A percentile compares a stretch with the other conserved stretches of the same genome.
These are phyloP conservation scores for Naegleria lovaniensis DNA, from an alignment of 208 protist species.

Conservation along the genomic window DNA sequence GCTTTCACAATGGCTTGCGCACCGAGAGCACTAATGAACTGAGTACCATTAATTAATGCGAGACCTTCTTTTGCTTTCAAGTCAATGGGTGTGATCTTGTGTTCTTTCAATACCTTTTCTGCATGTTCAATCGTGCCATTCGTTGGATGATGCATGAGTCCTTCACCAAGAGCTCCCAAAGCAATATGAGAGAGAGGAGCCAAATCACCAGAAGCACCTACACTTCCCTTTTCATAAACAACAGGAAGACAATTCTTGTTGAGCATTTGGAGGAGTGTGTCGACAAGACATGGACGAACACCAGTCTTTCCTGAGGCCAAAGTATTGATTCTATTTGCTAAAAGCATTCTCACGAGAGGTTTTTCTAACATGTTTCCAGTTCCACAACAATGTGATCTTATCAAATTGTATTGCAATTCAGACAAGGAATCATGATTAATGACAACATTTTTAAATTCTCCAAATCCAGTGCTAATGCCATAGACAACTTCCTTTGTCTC, in stretches of 20 bases:
- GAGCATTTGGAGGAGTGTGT: conserved; percentile 48
- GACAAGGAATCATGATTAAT: no score
- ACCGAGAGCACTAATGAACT: conserved; percentile 66
- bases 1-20: conserved; percentile 55
- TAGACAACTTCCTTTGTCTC: no score
- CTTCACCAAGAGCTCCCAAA: conserved; percentile 54
- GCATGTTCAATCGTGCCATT: conserved; percentile 36
- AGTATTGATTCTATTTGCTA: conserved; percentile 60
- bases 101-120: conserved; percentile 42
- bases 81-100: conserved; percentile 54
- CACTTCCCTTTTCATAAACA: conserved; percentile 55
- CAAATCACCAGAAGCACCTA: conserved; percentile 75
- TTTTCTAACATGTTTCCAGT: no score
- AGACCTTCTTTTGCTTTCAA: conserved; percentile 68
- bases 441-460: no score
- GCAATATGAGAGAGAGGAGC: conserved; percentile 76
- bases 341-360: conserved; percentile 55
- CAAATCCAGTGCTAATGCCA: no score
- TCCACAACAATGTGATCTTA: no score
- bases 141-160: conserved; percentile 51
- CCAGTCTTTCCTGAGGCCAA: conserved; percentile 58
- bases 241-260: conserved; percentile 54
- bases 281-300: conserved; percentile 42
- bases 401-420: no score
- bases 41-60: conserved; percentile 79